Evolutionary conservation across 192 early-diverging fungal species (phyloP), one percentile per base, ranked within the genome.

Genomic region (Podila horticola): DNA sequence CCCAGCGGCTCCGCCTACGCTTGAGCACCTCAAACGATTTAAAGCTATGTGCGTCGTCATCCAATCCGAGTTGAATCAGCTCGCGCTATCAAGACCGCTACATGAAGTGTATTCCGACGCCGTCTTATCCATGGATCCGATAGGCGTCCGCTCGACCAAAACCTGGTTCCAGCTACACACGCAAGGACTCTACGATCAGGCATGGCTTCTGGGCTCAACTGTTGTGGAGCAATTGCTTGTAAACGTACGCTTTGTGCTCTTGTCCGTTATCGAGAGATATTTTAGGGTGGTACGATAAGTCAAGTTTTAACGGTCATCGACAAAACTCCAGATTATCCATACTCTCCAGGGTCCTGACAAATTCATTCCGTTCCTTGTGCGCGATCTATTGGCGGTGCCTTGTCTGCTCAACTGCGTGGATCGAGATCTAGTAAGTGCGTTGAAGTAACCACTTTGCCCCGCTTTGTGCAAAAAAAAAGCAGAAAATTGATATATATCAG

Each of bases 201-300:
- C 77, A 11, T 73, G 66, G 77, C 71, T 73, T 29, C 57, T 81
- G 6, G 77, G 77, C 11, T 73, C 77, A 0, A 81, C 71, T 5
- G 77, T 81, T 22, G 48, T 81, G 17, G 77, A 81, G 62, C 77
- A 81, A 45, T 33, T 81, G 24, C 33, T 81, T 7, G 62, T 66
- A 31, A 81, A 72, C 57, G 77, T 81, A 72, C 57, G 69, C 67
- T 41, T 30, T 38, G 5, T 15, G 33, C 12, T 20, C n/a, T n/a
- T 57, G n/a, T 12, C 58, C 2, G 5, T 19, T 61, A 11, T 30
- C 12, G 34, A 31, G 2, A 3, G 22, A 30, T 6, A 6, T 26
- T 38, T 41, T 6, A 12, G 24, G 51, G n/a, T 45, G 24, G 15
- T 62, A 24, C 33, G 4, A 10, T 59, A 4, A 30, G n/a, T 49